phyloP scores from a whole-genome alignment of 1,284 basidiomycete species.

The Stygiomarasmius scandens region DNA sequence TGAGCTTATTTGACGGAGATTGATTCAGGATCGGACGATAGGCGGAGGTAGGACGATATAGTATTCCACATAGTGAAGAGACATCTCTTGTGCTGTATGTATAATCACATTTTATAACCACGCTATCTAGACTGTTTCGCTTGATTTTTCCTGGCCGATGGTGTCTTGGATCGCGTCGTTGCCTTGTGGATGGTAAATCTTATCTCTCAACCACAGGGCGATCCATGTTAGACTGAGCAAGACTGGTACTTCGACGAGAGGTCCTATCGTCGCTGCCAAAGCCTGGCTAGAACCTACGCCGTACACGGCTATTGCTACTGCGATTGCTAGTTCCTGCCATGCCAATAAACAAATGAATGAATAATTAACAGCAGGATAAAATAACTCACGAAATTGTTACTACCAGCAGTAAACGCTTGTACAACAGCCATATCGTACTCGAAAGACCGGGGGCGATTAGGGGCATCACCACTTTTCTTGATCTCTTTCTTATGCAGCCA shows the following conservation, averaged over 20 bases:
- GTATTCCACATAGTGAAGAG: too few species aligned
- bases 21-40: too few species aligned
- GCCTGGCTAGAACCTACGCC: conserved; percentile 76
- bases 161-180: too few species aligned
- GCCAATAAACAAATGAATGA: too few species aligned
- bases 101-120: too few species aligned
- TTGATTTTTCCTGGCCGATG: too few species aligned
- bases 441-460: conserved; percentile 30
- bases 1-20: too few species aligned
- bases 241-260: conserved; percentile 80
- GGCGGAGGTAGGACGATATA: too few species aligned
- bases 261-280: conserved; percentile 78
- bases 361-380: not conserved
- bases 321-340: conserved; percentile 80
- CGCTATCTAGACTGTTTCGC: too few species aligned
- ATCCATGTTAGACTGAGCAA: conserved; percentile 74
- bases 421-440: conserved; percentile 74
- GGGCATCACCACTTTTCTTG: conserved; percentile 14
- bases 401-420: conserved; percentile 63
- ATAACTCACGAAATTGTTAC: conserved; percentile 54
- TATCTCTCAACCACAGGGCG: conserved; percentile 44
- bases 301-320: conserved; percentile 79
- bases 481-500: conserved; percentile 35
- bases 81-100: too few species aligned
- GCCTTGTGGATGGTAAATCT: not conserved